Percentiles rank a stretch among this genome's conserved stretches.
Conservation (phyloP, 2,329 filamentous ascomycete genomes). For the Diaporthe sp. region DNA sequence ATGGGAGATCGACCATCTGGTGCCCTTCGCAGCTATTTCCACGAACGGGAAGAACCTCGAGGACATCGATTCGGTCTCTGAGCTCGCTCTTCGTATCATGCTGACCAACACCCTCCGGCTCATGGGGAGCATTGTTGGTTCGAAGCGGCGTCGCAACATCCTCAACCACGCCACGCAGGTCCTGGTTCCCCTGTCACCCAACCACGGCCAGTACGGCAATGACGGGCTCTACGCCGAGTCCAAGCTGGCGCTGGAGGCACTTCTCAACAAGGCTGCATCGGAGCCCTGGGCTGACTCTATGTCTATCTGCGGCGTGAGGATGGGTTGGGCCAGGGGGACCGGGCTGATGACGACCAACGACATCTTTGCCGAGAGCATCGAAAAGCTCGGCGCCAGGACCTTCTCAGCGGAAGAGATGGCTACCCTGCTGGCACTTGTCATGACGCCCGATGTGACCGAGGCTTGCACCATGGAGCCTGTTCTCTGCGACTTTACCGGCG, state of each 20-base stretch:
- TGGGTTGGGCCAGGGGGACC: conserved; percentile 43
- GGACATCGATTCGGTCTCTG: background rate
- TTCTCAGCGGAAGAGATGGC: conserved; percentile 56
- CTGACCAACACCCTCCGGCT: background rate
- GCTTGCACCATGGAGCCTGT: conserved; percentile 48
- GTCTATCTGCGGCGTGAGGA: conserved; percentile 47
- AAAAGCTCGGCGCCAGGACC: conserved; percentile 48
- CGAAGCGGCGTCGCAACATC: background rate
- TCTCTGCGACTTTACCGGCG: conserved; percentile 52
- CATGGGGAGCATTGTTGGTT: background rate
- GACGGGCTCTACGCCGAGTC: conserved; percentile 52
- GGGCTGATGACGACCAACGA: conserved; percentile 53
- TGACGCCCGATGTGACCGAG: conserved; percentile 42
- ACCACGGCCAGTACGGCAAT: conserved; percentile 49
- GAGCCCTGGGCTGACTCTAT: conserved; percentile 45
- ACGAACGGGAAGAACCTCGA: conserved; percentile 1
- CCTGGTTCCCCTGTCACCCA: conserved; percentile 50
- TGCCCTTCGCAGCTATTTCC: background rate
- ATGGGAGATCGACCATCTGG: background rate
- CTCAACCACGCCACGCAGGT: conserved; percentile 42
- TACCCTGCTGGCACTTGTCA: conserved; percentile 46
- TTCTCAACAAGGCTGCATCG: conserved; percentile 41
- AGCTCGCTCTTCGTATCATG: conserved; percentile 1
- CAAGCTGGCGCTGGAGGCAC: conserved; percentile 45
- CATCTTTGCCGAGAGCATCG: conserved; percentile 49